Percentiles rank a stretch among this genome's conserved stretches.
Evolutionary conservation across 805 yeast genomes (phyloP).

Genomic region (Komagataella ulmi): DNA sequence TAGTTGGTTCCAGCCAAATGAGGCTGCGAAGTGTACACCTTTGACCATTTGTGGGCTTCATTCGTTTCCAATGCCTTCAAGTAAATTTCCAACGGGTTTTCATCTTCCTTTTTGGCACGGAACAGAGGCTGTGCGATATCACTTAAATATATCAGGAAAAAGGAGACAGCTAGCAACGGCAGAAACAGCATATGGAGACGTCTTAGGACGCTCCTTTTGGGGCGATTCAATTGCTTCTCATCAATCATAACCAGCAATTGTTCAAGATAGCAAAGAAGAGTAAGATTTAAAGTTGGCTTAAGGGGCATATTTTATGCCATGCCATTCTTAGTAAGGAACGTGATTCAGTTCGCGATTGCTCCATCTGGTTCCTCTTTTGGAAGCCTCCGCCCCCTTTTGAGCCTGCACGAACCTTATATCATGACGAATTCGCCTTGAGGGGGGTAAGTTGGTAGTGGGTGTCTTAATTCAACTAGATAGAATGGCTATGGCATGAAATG

Average conservation of each 20-base stretch:
- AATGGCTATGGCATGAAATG: background rate
- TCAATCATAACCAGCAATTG: background rate
- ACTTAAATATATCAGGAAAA: background rate
- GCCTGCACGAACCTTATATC: too few relatives aligned
- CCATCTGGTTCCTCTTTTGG: too few relatives aligned
- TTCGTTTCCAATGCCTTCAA: slow-evolving; percentile 17
- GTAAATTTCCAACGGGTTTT: slow-evolving; percentile 4
- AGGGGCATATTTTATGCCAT: background rate
- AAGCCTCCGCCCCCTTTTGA: too few relatives aligned
- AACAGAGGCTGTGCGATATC: background rate
- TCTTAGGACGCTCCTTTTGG: background rate
- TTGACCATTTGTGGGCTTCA: slow-evolving; percentile 38
- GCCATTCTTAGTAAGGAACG: background rate
- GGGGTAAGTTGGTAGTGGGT: too few relatives aligned
- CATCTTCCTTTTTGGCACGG: background rate
- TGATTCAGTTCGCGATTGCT: background rate
- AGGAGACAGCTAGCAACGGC: background rate
- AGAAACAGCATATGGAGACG: background rate
- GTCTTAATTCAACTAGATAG: background rate
- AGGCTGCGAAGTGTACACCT: slow-evolving; percentile 34
- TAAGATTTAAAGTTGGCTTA: background rate
- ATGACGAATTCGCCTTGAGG: too few relatives aligned
- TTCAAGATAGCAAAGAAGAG: background rate
- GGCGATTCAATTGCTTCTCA: background rate
- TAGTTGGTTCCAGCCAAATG: slow-evolving; percentile 46